Conservation (phyloP, 208 protist genomes). For the Leishmania major region DNA sequence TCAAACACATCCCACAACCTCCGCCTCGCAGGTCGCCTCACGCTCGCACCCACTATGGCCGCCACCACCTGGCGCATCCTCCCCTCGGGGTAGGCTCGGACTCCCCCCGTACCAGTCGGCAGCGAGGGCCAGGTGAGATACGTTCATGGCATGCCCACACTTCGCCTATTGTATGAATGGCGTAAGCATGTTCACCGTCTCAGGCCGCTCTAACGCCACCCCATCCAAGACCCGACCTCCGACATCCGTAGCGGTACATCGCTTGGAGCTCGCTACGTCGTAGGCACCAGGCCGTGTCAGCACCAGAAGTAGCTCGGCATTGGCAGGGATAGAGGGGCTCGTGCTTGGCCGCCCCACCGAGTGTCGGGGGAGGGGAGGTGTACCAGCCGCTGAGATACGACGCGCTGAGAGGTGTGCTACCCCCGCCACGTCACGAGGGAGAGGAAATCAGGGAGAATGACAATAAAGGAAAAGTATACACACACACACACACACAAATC, state of each 20-base stretch:
- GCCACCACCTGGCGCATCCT: no score
- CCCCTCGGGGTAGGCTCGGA: no score
- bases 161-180: not conserved
- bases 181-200: not conserved
- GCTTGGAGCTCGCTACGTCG: no score
- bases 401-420: no score
- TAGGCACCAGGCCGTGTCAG: not conserved
- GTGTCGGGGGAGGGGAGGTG: no score
- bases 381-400: no score
- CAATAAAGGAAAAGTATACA: not conserved
- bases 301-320: not conserved
- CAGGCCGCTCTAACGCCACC: not conserved
- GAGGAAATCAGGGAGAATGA: not conserved
- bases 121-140: not conserved
- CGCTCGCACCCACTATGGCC: no score
- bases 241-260: no score
- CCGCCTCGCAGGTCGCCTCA: no score
- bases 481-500: not conserved
- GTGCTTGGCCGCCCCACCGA: no score
- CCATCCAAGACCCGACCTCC: no score
- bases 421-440: not conserved
- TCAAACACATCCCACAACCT: no score
- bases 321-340: not conserved
- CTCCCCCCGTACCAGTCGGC: not conserved
- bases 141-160: not conserved